Base-by-base conservation (phyloP, 768 basidiomycete species). In the Terana coerulea region DNA sequence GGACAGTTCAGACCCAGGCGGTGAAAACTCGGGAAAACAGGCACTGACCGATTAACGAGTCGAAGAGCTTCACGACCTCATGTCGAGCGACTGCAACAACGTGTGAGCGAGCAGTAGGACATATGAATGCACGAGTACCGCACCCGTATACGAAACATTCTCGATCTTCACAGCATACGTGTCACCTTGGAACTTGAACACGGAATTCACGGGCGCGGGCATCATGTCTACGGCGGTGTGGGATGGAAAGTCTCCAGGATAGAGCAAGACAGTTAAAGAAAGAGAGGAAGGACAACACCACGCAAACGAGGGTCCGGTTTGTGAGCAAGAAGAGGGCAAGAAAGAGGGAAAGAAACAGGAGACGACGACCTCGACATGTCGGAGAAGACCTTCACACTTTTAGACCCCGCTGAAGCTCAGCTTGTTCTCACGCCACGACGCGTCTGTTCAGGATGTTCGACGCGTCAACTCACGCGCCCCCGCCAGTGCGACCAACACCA, bases 41-140 rank as follows among this genome's bases (percentile, higher is more conserved):
- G 61, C 19, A 60, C 6, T 43, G 21, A 82, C 83, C 83, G 46
- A 84, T 79, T 40, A 81, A 70, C 26, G 69, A 76, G 52, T 69
- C 74, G 62, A 86, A 86, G 50, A 85, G 66, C 12, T 78, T 70
- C 19, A 79, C 67, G 19, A 85, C 69, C 56, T 84, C 82, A 25
- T 64, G 63, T 56, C 71, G 65, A 48, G 65, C 69, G 28, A 67
- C 74, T 73, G 51, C 24, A 21, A 22, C 11, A 15, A 17, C 21
- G 25, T 5, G 22, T 50, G 21, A 35, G 41, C n/a, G 15, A n/a
- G 31, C 42, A 5, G 21, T 17, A 35, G 29, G 15, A 5, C 43
- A 14, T 3, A 14, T 39, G 3, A 10, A 42, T 24, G 36, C 5
- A 17, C 5, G 28, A 19, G 49, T 36, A 55, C 71, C 21, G 49